Conservation (phyloP, 345 rosid genomes). For the Trapa incisa region DNA sequence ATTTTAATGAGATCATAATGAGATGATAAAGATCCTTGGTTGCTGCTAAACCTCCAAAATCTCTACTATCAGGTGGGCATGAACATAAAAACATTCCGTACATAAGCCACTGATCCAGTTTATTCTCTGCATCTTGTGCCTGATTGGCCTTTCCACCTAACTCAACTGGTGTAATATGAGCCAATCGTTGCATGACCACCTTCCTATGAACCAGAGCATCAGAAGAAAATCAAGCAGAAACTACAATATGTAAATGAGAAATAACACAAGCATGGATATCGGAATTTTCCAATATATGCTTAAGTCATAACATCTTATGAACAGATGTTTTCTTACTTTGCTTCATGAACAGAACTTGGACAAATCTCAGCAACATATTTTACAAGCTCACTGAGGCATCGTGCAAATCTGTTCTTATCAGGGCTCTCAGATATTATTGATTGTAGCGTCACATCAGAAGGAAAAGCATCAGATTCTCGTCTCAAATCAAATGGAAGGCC, state of each 20-base stretch:
- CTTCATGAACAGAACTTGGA: slow-evolving; percentile 84
- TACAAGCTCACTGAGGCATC: slow-evolving; percentile 90
- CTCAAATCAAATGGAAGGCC: slow-evolving; percentile 86
- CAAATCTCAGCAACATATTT: slow-evolving; percentile 93
- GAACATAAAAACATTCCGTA: slow-evolving; percentile 95
- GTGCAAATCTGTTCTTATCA: slow-evolving; percentile 94
- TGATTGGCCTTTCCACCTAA: slow-evolving; percentile 89
- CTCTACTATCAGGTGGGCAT: slow-evolving; percentile 80
- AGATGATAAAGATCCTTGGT: slow-evolving; percentile 81
- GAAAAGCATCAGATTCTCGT: slow-evolving; percentile 81
- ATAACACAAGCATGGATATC: neutral
- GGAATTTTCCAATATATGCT: neutral
- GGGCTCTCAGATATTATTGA: slow-evolving; percentile 92
- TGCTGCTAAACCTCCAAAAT: slow-evolving; percentile 66
- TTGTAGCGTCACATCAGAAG: slow-evolving; percentile 88
- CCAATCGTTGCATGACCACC: slow-evolving; percentile 72
- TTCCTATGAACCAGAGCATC: slow-evolving; percentile 31
- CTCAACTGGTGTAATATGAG: slow-evolving; percentile 81
- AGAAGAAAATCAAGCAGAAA: neutral
- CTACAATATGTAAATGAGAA: neutral
- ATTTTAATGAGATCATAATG: slow-evolving; percentile 73
- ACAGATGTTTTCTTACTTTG: slow-evolving; percentile 55
- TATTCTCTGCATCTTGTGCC: slow-evolving; percentile 81
- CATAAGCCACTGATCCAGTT: slow-evolving; percentile 96
- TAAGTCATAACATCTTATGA: neutral